phyloP scores from a whole-genome alignment of 352 stramenopile species.

The Phytophthora boehmeriae region DNA sequence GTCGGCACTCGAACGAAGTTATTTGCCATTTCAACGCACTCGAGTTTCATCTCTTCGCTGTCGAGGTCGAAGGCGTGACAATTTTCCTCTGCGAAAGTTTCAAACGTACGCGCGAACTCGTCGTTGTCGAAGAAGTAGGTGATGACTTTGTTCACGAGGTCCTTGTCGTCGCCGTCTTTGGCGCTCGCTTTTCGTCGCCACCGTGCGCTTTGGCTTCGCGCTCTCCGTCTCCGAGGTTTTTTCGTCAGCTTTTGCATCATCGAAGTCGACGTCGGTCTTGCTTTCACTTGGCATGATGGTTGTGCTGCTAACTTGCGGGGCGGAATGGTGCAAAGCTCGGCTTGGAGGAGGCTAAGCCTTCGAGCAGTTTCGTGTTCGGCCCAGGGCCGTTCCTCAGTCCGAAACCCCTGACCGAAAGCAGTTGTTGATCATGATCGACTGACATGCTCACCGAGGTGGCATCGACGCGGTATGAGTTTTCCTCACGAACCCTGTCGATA shows the following conservation, averaged over 20 bases:
- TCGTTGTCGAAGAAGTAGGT: constrained; percentile 85
- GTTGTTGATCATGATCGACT: background rate
- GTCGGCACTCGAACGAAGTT: too few relatives aligned
- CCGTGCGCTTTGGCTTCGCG: constrained; percentile 33
- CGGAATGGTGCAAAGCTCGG: too few relatives aligned
- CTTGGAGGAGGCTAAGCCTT: too few relatives aligned
- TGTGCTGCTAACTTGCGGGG: too few relatives aligned
- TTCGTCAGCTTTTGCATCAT: constrained; percentile 28
- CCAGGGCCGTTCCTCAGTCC: background rate
- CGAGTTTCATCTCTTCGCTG: constrained; percentile 81
- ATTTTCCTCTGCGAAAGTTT: constrained; percentile 67
- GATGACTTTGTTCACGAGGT: constrained; percentile 70
- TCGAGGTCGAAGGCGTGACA: constrained; percentile 72
- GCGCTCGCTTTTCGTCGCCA: constrained; percentile 26
- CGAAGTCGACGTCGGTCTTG: constrained; percentile 32
- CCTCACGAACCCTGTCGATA: too few relatives aligned
- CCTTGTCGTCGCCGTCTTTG: constrained; percentile 34
- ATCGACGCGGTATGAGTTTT: too few relatives aligned
- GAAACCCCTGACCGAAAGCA: background rate
- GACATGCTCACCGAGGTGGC: background rate
- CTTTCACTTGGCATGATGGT: constrained; percentile 41
- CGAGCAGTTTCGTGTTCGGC: constrained; percentile 19
- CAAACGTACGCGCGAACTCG: constrained; percentile 74
- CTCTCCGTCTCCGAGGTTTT: constrained; percentile 11
- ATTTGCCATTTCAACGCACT: constrained; percentile 34